A percentile compares a stretch with the other conserved stretches of the same genome.
phyloP scores from a whole-genome alignment of 805 yeast species.

The Lipomyces sp. region DNA sequence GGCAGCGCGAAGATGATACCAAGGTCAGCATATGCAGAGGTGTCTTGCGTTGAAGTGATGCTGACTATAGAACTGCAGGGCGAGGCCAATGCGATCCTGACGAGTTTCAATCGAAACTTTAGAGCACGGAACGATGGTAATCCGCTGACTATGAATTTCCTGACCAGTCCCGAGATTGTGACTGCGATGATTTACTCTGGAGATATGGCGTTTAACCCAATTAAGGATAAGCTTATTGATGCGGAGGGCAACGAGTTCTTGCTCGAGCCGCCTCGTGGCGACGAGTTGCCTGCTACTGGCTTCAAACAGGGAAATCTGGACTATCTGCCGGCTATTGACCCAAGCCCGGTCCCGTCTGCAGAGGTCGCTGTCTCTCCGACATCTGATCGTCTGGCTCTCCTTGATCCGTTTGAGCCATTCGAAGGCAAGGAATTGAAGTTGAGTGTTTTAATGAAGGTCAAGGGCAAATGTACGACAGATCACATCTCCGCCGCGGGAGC shows the following conservation, averaged over 20 bases:
- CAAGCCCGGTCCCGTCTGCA: slow-evolving; percentile 74
- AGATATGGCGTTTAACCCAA: slow-evolving; percentile 93
- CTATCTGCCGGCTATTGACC: slow-evolving; percentile 93
- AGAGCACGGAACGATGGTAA: slow-evolving; percentile 97
- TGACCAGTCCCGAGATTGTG: slow-evolving; percentile 91
- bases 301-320: slow-evolving; percentile 82
- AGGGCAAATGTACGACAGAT: slow-evolving; percentile 98
- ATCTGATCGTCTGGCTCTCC: slow-evolving; percentile 92
- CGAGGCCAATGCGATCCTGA: slow-evolving; percentile 93
- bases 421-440: slow-evolving; percentile 89
- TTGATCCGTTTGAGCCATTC: slow-evolving; percentile 94
- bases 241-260: slow-evolving; percentile 87
- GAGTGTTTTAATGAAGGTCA: slow-evolving; percentile 94
- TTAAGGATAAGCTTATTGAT: slow-evolving; percentile 84
- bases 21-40: too few relatives aligned
- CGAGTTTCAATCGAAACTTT: slow-evolving; percentile 97
- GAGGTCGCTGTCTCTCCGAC: slow-evolving; percentile 76
- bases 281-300: slow-evolving; percentile 84
- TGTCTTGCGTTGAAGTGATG: too few relatives aligned
- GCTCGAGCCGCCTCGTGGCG: slow-evolving; percentile 83
- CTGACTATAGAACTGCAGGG: too few relatives aligned
- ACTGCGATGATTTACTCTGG: slow-evolving; percentile 96
- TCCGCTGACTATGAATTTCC: slow-evolving; percentile 95
- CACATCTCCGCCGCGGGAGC: slow-evolving; percentile 99
- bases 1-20: slow-evolving; percentile 86